Evolutionary conservation across 2,329 filamentous ascomycete genomes (phyloP).

Genomic region (Alternaria rosae): DNA sequence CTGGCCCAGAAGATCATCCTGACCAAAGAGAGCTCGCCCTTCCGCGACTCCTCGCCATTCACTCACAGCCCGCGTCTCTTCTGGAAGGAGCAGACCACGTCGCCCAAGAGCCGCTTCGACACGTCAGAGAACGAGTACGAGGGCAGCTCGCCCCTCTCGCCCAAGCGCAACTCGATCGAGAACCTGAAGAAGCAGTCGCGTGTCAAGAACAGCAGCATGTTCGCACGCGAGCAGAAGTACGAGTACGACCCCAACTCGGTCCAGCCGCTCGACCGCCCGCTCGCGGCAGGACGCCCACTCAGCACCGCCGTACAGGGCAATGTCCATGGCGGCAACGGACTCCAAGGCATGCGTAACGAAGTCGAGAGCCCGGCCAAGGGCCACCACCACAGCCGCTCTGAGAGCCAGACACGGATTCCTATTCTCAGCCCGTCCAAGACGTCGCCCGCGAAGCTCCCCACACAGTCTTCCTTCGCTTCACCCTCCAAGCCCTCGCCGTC

Average conservation of each 20-base stretch:
- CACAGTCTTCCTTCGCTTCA: conserved; percentile 47
- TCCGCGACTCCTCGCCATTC: conserved; percentile 77
- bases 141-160: conserved; percentile 69
- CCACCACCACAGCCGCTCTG: conserved; percentile 55
- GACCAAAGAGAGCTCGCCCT: conserved; percentile 79
- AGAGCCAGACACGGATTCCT: conserved; percentile 69
- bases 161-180: conserved; percentile 89
- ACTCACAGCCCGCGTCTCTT: conserved; percentile 82
- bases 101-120: conserved; percentile 66
- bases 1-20: conserved; percentile 68
- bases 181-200: conserved; percentile 92
- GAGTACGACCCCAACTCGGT: conserved; percentile 87
- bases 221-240: conserved; percentile 88
- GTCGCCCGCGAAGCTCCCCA: conserved; percentile 68
- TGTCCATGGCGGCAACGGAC: conserved; percentile 67
- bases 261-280: conserved; percentile 80
- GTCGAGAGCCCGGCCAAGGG: conserved; percentile 34
- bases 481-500: conserved; percentile 31
- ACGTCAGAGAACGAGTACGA: conserved; percentile 69
- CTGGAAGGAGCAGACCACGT: conserved; percentile 80
- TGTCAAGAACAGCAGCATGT: conserved; percentile 98
- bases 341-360: conserved; percentile 54
- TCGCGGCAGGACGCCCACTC: conserved; percentile 68
- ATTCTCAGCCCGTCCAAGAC: conserved; percentile 63
- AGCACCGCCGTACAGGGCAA: conserved; percentile 72